These are phyloP conservation scores for Meredithiella fracta DNA, from an alignment of 2,329 filamentous ascomycete species.

Conservation along the genomic window DNA sequence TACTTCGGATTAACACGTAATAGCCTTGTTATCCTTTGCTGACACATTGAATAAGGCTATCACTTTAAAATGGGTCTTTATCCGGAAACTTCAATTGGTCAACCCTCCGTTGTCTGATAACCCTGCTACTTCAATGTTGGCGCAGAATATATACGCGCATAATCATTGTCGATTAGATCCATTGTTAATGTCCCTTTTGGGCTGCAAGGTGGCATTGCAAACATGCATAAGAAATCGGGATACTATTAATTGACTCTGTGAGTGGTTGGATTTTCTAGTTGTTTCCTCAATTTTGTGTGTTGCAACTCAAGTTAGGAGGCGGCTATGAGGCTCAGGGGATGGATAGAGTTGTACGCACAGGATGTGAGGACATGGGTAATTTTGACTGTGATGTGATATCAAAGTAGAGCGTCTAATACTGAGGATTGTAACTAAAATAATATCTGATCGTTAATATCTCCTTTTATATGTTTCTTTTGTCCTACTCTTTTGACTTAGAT, in stretches of 20 bases:
- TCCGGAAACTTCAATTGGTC: too few species aligned
- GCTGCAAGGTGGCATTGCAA: not conserved
- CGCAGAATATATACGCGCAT: not conserved
- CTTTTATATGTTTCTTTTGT: too few species aligned
- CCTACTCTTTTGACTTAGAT: not conserved
- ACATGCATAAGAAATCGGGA: not conserved
- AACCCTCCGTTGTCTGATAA: too few species aligned
- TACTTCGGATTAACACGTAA: too few species aligned
- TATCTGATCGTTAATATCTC: too few species aligned
- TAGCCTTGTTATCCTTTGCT: too few species aligned
- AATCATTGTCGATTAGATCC: not conserved
- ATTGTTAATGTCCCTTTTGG: not conserved
- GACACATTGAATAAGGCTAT: too few species aligned
- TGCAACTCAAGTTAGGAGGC: conserved; percentile 5
- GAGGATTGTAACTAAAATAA: too few species aligned
- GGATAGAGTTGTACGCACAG: not conserved
- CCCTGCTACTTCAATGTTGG: too few species aligned
- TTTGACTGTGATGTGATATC: not conserved
- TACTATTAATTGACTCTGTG: not conserved
- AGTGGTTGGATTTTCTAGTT: not conserved
- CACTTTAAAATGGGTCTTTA: too few species aligned
- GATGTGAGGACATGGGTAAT: not conserved
- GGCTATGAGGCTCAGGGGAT: conserved; percentile 2
- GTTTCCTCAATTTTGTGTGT: not conserved
- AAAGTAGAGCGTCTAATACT: too few species aligned